Conservation (phyloP, 179 eudicot genomes). For the Corrigiola litoralis region DNA sequence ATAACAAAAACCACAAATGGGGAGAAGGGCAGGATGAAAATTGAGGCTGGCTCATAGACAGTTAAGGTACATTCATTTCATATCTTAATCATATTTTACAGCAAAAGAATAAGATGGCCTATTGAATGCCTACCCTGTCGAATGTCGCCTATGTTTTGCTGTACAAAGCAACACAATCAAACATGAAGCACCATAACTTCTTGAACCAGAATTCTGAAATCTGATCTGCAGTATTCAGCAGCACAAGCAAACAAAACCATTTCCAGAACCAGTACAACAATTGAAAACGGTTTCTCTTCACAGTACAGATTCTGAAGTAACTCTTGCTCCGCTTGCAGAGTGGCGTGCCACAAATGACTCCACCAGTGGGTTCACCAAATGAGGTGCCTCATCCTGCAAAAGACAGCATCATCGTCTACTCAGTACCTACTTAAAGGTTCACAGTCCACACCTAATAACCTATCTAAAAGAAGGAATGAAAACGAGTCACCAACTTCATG, state of each 20-base stretch:
- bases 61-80: not conserved
- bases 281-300: not conserved
- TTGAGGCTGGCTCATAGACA: not conserved
- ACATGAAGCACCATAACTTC: not conserved
- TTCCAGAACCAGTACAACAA: not conserved
- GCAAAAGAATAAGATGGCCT: not conserved
- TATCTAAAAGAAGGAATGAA: not conserved
- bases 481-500: not conserved
- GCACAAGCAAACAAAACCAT: not conserved
- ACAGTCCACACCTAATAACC: not conserved
- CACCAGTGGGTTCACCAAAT: conserved; percentile 80
- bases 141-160: no score
- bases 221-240: not conserved
- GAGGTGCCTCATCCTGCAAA: conserved; percentile 97
- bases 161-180: no score
- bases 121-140: no score
- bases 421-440: not conserved
- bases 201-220: no score
- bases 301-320: conserved; percentile 14
- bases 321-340: conserved; percentile 25
- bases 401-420: not conserved
- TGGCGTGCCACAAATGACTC: conserved; percentile 86
- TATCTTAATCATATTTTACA: not conserved
- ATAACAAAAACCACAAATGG: not conserved
- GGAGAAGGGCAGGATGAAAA: not conserved